These are phyloP conservation scores for Pelargonium australe DNA, from an alignment of 441 rosid genomes.

Conservation along the genomic window DNA sequence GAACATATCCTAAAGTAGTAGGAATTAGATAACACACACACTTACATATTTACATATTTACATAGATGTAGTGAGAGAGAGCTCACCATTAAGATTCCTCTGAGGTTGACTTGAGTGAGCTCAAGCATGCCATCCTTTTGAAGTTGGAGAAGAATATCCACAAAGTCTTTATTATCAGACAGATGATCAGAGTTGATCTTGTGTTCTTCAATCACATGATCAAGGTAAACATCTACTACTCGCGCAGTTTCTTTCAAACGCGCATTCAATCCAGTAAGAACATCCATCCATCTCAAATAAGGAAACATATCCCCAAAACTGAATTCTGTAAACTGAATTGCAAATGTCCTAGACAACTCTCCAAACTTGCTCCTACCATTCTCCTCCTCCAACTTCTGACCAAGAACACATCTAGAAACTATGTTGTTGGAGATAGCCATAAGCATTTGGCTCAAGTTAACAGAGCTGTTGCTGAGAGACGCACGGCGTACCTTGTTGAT, in stretches of 20 bases:
- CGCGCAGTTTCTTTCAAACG: conserved; percentile 18
- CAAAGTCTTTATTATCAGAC: conserved; percentile 17
- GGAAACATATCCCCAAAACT: conserved; percentile 31
- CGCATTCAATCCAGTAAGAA: conserved; percentile 18
- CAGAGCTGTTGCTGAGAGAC: background rate
- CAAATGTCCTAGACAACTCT: conserved; percentile 25
- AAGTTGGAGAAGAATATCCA: conserved; percentile 21
- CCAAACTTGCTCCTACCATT: conserved; percentile 15
- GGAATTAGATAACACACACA: background rate
- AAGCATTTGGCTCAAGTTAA: conserved; percentile 24
- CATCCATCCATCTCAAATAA: conserved; percentile 27
- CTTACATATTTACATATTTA: too few species aligned
- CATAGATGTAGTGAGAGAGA: too few species aligned
- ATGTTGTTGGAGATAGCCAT: conserved; percentile 14
- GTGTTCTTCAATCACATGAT: conserved; percentile 29
- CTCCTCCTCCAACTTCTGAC: conserved; percentile 19
- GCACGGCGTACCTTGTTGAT: conserved; percentile 12
- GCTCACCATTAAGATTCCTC: conserved; percentile 22
- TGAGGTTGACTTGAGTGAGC: conserved; percentile 17
- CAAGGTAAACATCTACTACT: conserved; percentile 14
- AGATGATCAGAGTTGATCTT: background rate
- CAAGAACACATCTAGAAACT: conserved; percentile 17
- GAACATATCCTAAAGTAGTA: conserved; percentile 28
- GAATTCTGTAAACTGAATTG: conserved; percentile 17
- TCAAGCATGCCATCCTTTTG: conserved; percentile 18